Percentiles rank a stretch among this genome's conserved stretches.
Conservation (phyloP, 768 basidiomycete genomes). For the Chalciporus sphaerocephalus region DNA sequence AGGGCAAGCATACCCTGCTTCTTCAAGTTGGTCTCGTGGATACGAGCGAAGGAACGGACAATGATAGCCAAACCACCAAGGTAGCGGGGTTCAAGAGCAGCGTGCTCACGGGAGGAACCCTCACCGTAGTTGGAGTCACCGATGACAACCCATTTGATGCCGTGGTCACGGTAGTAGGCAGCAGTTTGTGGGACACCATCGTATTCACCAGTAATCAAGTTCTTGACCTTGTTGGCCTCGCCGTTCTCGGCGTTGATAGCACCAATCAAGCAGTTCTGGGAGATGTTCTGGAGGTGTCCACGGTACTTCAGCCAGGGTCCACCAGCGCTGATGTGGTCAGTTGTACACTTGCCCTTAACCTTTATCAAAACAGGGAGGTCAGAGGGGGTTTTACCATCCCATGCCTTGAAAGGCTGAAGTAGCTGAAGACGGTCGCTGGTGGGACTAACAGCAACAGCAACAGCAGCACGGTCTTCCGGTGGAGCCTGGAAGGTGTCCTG, state of each 20-base stretch:
- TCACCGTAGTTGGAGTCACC: slow-evolving; percentile 97
- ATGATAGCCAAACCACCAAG: slow-evolving; percentile 95
- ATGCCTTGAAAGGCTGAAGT: slow-evolving; percentile 81
- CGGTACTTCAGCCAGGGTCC: slow-evolving; percentile 99
- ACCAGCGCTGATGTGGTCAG: slow-evolving; percentile 95
- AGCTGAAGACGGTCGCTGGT: slow-evolving; percentile 88
- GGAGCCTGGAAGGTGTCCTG: slow-evolving; percentile 97
- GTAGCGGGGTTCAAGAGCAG: slow-evolving; percentile 92
- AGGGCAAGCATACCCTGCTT: slow-evolving; percentile 99
- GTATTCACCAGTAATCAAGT: slow-evolving; percentile 83
- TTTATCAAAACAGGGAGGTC: slow-evolving; percentile 96
- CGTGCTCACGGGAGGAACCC: slow-evolving; percentile 97
- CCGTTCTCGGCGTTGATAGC: slow-evolving; percentile 95
- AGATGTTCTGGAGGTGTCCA: slow-evolving; percentile 98
- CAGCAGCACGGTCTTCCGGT: slow-evolving; percentile 75
- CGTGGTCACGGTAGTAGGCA: slow-evolving; percentile 82
- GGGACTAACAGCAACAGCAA: slow-evolving; percentile 83
- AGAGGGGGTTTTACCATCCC: slow-evolving; percentile 89
- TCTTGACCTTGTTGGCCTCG: slow-evolving; percentile 94
- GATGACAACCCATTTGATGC: slow-evolving; percentile 95
- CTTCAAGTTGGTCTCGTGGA: slow-evolving; percentile 98
- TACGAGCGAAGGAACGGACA: slow-evolving; percentile 93
- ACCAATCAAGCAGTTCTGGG: slow-evolving; percentile 96
- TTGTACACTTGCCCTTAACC: slow-evolving; percentile 98
- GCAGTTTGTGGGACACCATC: slow-evolving; percentile 82